Conservation (phyloP, 164 flowering plant genomes). For the Chimonanthus salicifolius region DNA sequence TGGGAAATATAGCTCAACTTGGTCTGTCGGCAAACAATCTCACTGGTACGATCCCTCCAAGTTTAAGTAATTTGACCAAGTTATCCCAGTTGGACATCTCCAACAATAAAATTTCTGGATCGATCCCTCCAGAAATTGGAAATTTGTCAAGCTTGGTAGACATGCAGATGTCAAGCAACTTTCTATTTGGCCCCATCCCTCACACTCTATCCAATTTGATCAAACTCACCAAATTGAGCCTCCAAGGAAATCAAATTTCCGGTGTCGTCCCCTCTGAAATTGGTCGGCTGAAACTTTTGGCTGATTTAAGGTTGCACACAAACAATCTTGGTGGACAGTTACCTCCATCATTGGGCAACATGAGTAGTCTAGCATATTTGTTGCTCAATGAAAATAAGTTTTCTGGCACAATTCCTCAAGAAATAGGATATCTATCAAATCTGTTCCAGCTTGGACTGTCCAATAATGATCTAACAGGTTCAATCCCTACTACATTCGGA, state of each 20-base stretch:
- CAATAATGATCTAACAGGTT: background rate
- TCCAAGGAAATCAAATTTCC: background rate
- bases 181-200: background rate
- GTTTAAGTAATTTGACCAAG: background rate
- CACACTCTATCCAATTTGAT: background rate
- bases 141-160: background rate
- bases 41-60: background rate
- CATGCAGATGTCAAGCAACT: background rate
- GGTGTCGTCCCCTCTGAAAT: background rate
- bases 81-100: background rate
- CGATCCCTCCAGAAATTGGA: conserved; percentile 1
- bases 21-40: background rate
- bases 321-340: background rate
- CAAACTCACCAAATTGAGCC: background rate
- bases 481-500: background rate
- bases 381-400: background rate
- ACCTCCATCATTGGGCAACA: conserved; percentile 1
- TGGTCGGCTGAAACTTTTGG: background rate
- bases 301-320: background rate
- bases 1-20: background rate
- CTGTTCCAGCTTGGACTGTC: background rate
- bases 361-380: background rate
- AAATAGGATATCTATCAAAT: background rate
- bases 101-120: background rate
- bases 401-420: background rate